phyloP scores from a whole-genome alignment of 1,284 basidiomycete species.

The Moesziomyces aphidis region DNA sequence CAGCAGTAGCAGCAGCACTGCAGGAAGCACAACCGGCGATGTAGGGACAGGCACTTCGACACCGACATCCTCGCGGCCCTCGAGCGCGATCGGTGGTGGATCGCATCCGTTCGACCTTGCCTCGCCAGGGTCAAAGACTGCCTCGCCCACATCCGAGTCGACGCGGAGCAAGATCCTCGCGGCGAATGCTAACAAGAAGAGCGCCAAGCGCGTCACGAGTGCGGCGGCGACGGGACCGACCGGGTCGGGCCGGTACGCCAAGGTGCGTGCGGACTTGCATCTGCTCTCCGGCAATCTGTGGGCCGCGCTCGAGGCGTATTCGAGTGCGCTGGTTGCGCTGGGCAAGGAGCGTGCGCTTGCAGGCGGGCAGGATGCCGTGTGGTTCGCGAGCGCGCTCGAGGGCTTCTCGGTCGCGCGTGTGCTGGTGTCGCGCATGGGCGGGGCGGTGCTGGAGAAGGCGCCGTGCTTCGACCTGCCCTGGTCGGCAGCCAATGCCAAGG shows the following conservation, averaged over 20 bases:
- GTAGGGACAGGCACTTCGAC: constrained; percentile 11
- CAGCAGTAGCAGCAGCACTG: background rate
- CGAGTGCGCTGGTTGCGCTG: constrained; percentile 41
- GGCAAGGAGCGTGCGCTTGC: constrained; percentile 65
- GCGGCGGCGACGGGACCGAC: constrained; percentile 37
- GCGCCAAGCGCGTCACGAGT: constrained; percentile 26
- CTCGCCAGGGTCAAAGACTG: constrained; percentile 12
- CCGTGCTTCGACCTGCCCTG: constrained; percentile 50
- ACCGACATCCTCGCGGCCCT: constrained; percentile 24
- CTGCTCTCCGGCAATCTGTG: constrained; percentile 64
- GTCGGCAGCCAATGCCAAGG: constrained; percentile 34
- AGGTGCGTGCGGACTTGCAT: constrained; percentile 59
- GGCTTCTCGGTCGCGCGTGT: constrained; percentile 63
- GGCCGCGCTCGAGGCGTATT: constrained; percentile 59
- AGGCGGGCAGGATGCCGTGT: constrained; percentile 66
- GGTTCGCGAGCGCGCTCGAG: constrained; percentile 66
- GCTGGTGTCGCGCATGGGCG: constrained; percentile 61
- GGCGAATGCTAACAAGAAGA: constrained; percentile 42
- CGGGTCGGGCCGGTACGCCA: constrained; percentile 55
- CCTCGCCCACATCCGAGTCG: constrained; percentile 34
- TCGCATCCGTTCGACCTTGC: constrained; percentile 35
- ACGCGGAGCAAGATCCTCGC: constrained; percentile 40
- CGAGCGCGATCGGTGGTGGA: constrained; percentile 43
- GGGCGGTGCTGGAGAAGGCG: constrained; percentile 57
- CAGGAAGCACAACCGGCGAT: constrained; percentile 2